These are phyloP conservation scores for Xylaria digitata DNA, from an alignment of 2,329 filamentous ascomycete species.

Conservation along the genomic window DNA sequence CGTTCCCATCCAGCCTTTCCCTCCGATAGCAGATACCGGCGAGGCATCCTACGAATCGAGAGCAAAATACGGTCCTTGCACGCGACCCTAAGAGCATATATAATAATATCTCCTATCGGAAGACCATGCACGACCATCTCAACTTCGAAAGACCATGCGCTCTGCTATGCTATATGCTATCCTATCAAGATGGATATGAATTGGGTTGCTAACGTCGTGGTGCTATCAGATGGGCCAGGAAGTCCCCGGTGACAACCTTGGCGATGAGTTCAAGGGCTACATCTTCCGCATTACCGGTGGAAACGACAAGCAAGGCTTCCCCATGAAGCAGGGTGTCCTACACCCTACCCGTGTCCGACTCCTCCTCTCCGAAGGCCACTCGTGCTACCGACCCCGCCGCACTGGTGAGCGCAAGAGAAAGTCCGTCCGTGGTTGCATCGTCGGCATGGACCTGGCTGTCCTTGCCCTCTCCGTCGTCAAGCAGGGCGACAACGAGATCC, in stretches of 20 bases:
- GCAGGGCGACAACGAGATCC: slow-evolving; percentile 94
- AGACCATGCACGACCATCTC: slow-evolving; percentile 28
- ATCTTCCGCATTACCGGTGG: slow-evolving; percentile 99
- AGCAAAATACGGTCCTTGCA: slow-evolving; percentile 3
- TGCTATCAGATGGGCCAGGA: slow-evolving; percentile 81
- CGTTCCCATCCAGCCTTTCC: slow-evolving; percentile 52
- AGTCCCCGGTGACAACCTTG: slow-evolving; percentile 92
- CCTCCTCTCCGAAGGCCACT: slow-evolving; percentile 95
- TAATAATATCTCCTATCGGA: background rate
- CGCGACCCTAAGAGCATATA: slow-evolving; percentile 47
- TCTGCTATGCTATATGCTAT: background rate
- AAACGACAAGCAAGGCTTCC: slow-evolving; percentile 99
- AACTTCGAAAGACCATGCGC: slow-evolving; percentile 15
- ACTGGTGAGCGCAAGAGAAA: slow-evolving; percentile 99
- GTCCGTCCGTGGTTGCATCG: slow-evolving; percentile 98
- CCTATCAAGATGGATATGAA: background rate
- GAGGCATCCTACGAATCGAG: slow-evolving; percentile 24
- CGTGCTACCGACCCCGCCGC: slow-evolving; percentile 98
- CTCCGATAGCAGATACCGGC: slow-evolving; percentile 34
- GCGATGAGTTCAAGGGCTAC: slow-evolving; percentile 99
- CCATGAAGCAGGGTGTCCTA: slow-evolving; percentile 99
- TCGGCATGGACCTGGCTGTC: slow-evolving; percentile 93
- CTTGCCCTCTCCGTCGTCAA: slow-evolving; percentile 96
- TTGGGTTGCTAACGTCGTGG: slow-evolving; percentile 51
- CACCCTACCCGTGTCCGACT: slow-evolving; percentile 98